A percentile compares a stretch with the other conserved stretches of the same genome.
Evolutionary conservation across 768 basidiomycete genomes (phyloP).

Genomic region (Fibroporia radiculosa): DNA sequence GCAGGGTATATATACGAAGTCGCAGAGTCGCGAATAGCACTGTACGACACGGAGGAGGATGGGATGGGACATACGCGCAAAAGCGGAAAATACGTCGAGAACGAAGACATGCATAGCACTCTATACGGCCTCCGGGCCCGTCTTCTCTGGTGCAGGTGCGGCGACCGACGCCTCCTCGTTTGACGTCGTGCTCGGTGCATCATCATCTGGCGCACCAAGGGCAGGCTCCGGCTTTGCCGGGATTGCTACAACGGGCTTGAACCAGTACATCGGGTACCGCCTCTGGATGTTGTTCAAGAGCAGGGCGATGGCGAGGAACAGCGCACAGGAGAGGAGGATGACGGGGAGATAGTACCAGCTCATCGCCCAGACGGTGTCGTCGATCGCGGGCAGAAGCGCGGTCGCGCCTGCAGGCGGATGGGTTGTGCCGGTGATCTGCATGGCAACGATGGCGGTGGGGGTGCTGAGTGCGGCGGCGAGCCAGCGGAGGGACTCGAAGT

Average conservation of each 20-base stretch:
- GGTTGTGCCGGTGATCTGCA: slow-evolving; percentile 45
- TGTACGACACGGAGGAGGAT: too few species aligned
- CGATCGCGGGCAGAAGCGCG: slow-evolving; percentile 40
- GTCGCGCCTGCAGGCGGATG: slow-evolving; percentile 58
- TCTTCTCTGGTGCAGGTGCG: background rate
- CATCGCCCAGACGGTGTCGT: slow-evolving; percentile 28
- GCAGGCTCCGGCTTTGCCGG: background rate
- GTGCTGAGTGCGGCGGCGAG: slow-evolving; percentile 40
- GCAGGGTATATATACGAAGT: too few species aligned
- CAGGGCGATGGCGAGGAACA: slow-evolving; percentile 39
- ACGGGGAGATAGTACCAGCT: slow-evolving; percentile 44
- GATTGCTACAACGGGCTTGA: slow-evolving; percentile 13
- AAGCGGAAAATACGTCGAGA: too few species aligned
- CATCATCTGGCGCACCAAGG: slow-evolving; percentile 1
- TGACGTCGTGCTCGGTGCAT: background rate
- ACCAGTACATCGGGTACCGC: slow-evolving; percentile 44
- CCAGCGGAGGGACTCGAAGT: slow-evolving; percentile 40
- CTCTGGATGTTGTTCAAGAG: slow-evolving; percentile 44
- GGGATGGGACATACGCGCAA: too few species aligned
- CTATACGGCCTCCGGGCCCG: background rate
- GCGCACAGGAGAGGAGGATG: slow-evolving; percentile 37
- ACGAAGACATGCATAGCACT: too few species aligned
- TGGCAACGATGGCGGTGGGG: slow-evolving; percentile 26
- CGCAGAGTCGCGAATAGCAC: too few species aligned
- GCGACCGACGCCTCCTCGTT: background rate